Percentiles rank a stretch among this genome's conserved stretches.
These are phyloP conservation scores for Candida tibetensis DNA, from an alignment of 805 yeast species.

Conservation along the genomic window DNA sequence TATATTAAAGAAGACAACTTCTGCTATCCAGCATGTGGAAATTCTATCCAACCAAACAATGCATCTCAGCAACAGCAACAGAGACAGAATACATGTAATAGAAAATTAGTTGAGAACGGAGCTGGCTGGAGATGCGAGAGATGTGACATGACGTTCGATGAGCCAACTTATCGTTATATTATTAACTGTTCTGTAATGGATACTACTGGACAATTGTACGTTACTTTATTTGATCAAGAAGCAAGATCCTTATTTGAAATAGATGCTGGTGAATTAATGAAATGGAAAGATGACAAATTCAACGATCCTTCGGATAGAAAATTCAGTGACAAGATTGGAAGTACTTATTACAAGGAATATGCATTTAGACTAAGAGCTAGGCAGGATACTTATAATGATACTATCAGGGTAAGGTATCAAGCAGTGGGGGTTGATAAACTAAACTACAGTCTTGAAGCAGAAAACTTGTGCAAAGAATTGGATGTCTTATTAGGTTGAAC, in stretches of 20 bases:
- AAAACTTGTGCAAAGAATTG: slow-evolving; percentile 48
- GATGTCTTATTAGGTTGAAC: slow-evolving; percentile 28
- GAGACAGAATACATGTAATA: slow-evolving; percentile 51
- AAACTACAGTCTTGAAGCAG: slow-evolving; percentile 60
- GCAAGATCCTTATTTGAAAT: slow-evolving; percentile 67
- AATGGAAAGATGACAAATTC: slow-evolving; percentile 27
- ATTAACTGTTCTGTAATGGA: slow-evolving; percentile 77
- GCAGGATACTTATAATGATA: slow-evolving; percentile 81
- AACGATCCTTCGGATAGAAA: slow-evolving; percentile 36
- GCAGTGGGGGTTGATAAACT: slow-evolving; percentile 52
- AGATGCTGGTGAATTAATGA: slow-evolving; percentile 60
- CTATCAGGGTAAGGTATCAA: slow-evolving; percentile 70
- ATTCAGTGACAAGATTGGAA: slow-evolving; percentile 44
- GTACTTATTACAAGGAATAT: slow-evolving; percentile 63
- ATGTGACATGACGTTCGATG: slow-evolving; percentile 67
- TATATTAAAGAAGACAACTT: slow-evolving; percentile 72
- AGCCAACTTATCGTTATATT: slow-evolving; percentile 78
- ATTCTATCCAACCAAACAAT: slow-evolving; percentile 41
- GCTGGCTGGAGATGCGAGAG: slow-evolving; percentile 91
- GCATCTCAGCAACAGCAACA: slow-evolving; percentile 14
- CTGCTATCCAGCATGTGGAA: slow-evolving; percentile 85
- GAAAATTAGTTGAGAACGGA: slow-evolving; percentile 74
- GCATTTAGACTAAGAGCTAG: slow-evolving; percentile 77
- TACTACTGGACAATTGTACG: slow-evolving; percentile 79
- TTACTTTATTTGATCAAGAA: slow-evolving; percentile 81